Conservation (phyloP, 2,329 filamentous ascomycete species). For the Neonectria sp. region DNA sequence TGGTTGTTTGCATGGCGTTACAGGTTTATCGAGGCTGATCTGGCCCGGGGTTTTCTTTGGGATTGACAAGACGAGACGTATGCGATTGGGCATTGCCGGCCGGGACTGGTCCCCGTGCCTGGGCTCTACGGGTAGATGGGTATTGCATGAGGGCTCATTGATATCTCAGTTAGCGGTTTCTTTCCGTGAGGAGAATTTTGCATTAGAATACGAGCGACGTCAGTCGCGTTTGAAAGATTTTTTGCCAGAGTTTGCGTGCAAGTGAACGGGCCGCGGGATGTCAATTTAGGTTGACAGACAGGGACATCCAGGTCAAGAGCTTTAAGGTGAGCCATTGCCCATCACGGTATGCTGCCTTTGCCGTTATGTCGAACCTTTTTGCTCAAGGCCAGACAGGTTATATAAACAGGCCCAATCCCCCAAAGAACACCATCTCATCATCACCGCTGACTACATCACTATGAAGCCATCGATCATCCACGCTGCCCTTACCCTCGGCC, state of each 20-base stretch:
- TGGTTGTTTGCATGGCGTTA: slow-evolving; percentile 25
- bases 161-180: slow-evolving; percentile 15
- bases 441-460: neutral
- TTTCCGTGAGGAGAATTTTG: slow-evolving; percentile 9
- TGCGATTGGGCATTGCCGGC: slow-evolving; percentile 15
- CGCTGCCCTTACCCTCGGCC: neutral
- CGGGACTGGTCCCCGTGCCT: slow-evolving; percentile 21
- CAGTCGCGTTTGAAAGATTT: slow-evolving; percentile 1
- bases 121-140: slow-evolving; percentile 22
- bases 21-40: slow-evolving; percentile 6
- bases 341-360: neutral
- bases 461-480: neutral
- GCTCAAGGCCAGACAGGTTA: neutral
- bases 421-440: neutral
- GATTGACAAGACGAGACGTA: slow-evolving; percentile 10
- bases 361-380: neutral
- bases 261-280: neutral
- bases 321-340: neutral
- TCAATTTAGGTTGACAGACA: no score
- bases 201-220: slow-evolving; percentile 14
- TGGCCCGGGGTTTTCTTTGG: slow-evolving; percentile 10
- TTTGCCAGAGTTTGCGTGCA: neutral
- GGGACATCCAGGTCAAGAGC: neutral
- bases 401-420: neutral
- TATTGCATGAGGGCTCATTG: slow-evolving; percentile 8